Evolutionary conservation across 768 basidiomycete genomes (phyloP).

Genomic region (Agaricus sinodeliciosus): DNA sequence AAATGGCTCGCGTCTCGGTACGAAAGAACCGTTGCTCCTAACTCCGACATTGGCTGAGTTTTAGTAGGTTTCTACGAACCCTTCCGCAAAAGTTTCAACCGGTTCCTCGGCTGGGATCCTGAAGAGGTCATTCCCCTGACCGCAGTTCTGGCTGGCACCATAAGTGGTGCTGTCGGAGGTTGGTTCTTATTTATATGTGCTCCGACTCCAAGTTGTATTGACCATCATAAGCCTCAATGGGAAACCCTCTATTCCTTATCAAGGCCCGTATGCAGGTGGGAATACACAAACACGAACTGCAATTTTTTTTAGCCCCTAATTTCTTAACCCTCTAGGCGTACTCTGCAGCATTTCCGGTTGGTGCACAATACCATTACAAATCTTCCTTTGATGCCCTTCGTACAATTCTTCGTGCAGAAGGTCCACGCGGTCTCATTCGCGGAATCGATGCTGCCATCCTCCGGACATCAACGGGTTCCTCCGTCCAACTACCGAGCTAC

Average conservation of each 20-base stretch:
- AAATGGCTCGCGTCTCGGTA: conserved; percentile 88
- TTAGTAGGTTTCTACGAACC: conserved; percentile 90
- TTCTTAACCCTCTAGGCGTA: conserved; percentile 55
- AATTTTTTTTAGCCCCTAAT: too few relatives aligned
- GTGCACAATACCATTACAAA: conserved; percentile 90
- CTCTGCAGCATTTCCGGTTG: conserved; percentile 90
- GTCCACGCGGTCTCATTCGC: conserved; percentile 72
- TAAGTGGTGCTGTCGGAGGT: conserved; percentile 91
- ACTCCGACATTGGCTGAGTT: background rate
- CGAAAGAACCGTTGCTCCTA: background rate
- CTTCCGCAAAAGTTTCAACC: conserved; percentile 67
- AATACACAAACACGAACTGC: background rate
- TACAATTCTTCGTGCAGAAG: conserved; percentile 75
- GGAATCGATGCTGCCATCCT: conserved; percentile 93
- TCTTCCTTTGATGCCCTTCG: conserved; percentile 74
- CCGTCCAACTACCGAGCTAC: conserved; percentile 94
- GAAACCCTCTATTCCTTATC: conserved; percentile 89
- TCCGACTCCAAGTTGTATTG: background rate
- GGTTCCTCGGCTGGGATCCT: conserved; percentile 52
- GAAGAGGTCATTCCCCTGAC: conserved; percentile 67
- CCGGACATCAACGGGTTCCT: conserved; percentile 92
- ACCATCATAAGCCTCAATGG: conserved; percentile 50
- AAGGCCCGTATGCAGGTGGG: conserved; percentile 95
- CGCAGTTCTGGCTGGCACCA: conserved; percentile 81
- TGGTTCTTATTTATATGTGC: conserved; percentile 4